phyloP scores from a whole-genome alignment of 306 rosid species.

The Castanospermum australe region DNA sequence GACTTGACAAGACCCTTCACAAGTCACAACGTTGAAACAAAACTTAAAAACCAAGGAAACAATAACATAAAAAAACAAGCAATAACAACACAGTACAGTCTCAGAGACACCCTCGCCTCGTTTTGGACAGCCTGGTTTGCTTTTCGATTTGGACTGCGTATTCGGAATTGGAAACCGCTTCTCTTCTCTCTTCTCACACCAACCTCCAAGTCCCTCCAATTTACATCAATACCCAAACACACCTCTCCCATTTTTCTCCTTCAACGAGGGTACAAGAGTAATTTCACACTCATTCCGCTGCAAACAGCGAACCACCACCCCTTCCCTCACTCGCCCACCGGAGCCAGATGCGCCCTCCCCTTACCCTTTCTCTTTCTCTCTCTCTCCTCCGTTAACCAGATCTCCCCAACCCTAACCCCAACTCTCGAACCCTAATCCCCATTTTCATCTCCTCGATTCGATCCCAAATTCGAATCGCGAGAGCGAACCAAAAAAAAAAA shows the following conservation, averaged over 20 bases:
- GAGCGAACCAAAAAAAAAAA: no score
- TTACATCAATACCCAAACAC: constrained; percentile 12
- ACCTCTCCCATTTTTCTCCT: background rate
- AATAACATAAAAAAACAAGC: no score
- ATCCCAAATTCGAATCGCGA: constrained; percentile 30
- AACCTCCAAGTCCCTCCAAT: background rate
- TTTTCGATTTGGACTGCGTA: no score
- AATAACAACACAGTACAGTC: no score
- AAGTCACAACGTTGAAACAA: no score
- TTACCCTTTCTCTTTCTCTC: background rate
- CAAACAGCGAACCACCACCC: no score
- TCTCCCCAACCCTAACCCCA: background rate
- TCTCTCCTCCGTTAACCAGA: background rate
- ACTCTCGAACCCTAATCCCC: background rate
- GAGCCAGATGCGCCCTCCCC: background rate
- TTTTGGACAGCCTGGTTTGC: constrained; percentile 18
- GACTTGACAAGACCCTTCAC: no score
- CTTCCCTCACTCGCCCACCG: no score
- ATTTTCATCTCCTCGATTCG: constrained; percentile 27
- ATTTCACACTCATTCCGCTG: background rate
- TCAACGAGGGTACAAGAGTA: background rate
- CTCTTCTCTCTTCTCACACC: no score
- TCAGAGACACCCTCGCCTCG: background rate
- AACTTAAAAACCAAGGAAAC: no score
- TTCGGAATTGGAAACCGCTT: no score